phyloP scores from a whole-genome alignment of 2,329 filamentous ascomycete genomes.

The Byssothecium circinans region DNA sequence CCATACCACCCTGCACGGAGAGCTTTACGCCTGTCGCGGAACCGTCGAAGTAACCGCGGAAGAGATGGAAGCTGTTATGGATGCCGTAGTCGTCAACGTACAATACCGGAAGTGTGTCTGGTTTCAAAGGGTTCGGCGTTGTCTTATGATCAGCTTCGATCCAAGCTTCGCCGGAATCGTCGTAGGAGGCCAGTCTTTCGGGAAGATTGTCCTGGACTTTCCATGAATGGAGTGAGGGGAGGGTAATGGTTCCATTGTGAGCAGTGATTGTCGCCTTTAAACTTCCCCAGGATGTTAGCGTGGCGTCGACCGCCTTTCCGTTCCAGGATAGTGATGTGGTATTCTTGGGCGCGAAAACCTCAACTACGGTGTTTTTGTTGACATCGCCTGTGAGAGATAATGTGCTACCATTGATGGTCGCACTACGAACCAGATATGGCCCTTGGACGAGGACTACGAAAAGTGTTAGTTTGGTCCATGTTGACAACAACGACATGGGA shows the following conservation, averaged over 20 bases:
- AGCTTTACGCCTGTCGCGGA: slow-evolving; percentile 51
- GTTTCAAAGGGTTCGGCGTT: slow-evolving; percentile 44
- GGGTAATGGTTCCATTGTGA: slow-evolving; percentile 25
- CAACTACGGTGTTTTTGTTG: slow-evolving; percentile 37
- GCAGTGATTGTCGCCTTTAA: slow-evolving; percentile 35
- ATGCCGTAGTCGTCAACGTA: slow-evolving; percentile 49
- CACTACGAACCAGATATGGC: slow-evolving; percentile 45
- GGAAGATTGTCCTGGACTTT: slow-evolving; percentile 54
- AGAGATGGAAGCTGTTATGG: slow-evolving; percentile 47
- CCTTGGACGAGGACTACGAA: slow-evolving; percentile 42
- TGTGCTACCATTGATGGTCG: slow-evolving; percentile 20
- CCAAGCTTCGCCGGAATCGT: slow-evolving; percentile 50
- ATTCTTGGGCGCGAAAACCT: slow-evolving; percentile 39
- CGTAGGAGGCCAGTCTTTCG: slow-evolving; percentile 50
- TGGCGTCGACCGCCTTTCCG: slow-evolving; percentile 33
- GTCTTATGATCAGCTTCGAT: slow-evolving; percentile 39
- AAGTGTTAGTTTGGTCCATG: slow-evolving; percentile 5
- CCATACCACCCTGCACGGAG: slow-evolving; percentile 56
- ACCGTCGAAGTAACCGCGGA: slow-evolving; percentile 46
- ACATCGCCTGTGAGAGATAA: slow-evolving; percentile 43
- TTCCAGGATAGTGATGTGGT: slow-evolving; percentile 43
- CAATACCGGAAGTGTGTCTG: slow-evolving; percentile 44
- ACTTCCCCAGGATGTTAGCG: slow-evolving; percentile 41
- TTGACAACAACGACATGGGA: not conserved
- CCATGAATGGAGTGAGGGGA: slow-evolving; percentile 52